A percentile compares a stretch with the other conserved stretches of the same genome.
These are phyloP conservation scores for Mortierella sp. DNA, from an alignment of 371 early-diverging fungal genomes.

Conservation along the genomic window DNA sequence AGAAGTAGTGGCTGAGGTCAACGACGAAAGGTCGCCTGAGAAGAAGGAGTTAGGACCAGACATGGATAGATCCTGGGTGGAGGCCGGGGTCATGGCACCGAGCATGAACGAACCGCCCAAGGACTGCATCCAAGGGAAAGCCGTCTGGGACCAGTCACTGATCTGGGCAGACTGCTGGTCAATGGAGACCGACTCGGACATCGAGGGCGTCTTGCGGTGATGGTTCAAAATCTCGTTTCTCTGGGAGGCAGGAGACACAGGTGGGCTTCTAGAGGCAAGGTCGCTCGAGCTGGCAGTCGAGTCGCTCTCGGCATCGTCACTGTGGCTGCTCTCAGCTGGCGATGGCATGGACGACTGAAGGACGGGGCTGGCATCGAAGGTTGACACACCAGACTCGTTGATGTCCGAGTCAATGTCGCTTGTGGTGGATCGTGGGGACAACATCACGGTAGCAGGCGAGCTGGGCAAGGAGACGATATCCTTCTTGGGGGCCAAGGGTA, in stretches of 20 bases:
- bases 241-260: not conserved
- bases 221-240: not conserved
- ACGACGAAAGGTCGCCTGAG: slow-evolving; percentile 1
- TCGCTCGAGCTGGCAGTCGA: not conserved
- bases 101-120: not conserved
- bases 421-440: not conserved
- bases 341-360: slow-evolving; percentile 7
- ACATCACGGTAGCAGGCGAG: slow-evolving; percentile 1
- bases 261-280: not conserved
- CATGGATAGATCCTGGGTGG: not conserved
- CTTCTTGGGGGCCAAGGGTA: slow-evolving; percentile 31
- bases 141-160: not conserved
- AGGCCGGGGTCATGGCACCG: not conserved
- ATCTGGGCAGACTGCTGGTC: not conserved
- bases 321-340: slow-evolving; percentile 4
- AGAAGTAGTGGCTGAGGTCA: slow-evolving; percentile 11
- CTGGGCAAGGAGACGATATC: slow-evolving; percentile 23
- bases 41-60: not conserved
- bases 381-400: not conserved
- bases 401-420: slow-evolving; percentile 24
- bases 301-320: slow-evolving; percentile 15
- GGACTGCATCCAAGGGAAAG: slow-evolving; percentile 11
- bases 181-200: not conserved
- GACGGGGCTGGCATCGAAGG: not conserved
- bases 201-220: not conserved